phyloP scores from a whole-genome alignment of 345 rosid species.

The Triadica sebifera region DNA sequence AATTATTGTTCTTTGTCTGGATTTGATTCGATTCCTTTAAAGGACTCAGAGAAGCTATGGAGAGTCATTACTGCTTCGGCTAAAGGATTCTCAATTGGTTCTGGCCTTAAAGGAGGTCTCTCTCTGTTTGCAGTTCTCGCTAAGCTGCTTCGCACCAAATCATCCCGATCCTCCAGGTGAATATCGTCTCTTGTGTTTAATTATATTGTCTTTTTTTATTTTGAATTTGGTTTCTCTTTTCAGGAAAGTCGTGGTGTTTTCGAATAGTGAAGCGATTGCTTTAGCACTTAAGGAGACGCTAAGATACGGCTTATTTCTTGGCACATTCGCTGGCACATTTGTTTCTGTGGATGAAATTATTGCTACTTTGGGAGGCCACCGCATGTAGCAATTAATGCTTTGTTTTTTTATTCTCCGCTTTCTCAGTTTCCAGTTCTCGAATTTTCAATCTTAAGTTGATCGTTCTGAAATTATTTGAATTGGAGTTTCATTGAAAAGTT shows the following conservation, averaged over 20 bases:
- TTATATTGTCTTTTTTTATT: neutral
- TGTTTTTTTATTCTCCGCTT: slow-evolving; percentile 8
- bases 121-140: slow-evolving; percentile 73
- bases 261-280: slow-evolving; percentile 60
- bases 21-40: slow-evolving; percentile 29
- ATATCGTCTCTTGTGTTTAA: neutral
- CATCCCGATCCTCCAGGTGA: slow-evolving; percentile 43
- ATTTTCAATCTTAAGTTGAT: neutral
- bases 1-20: slow-evolving; percentile 27
- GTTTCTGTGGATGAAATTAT: slow-evolving; percentile 79
- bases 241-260: slow-evolving; percentile 60
- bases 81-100: slow-evolving; percentile 89
- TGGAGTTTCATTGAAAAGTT: slow-evolving; percentile 15
- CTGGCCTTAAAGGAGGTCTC: slow-evolving; percentile 92
- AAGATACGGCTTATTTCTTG: slow-evolving; percentile 85
- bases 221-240: no score
- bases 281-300: slow-evolving; percentile 80
- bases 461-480: neutral
- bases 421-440: neutral
- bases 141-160: slow-evolving; percentile 61
- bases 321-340: slow-evolving; percentile 88
- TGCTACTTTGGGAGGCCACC: slow-evolving; percentile 66
- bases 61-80: slow-evolving; percentile 62
- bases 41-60: slow-evolving; percentile 62
- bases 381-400: slow-evolving; percentile 43